Base-by-base conservation (phyloP, 371 early-diverging fungal species). In the Capillidium rhysosporum region DNA sequence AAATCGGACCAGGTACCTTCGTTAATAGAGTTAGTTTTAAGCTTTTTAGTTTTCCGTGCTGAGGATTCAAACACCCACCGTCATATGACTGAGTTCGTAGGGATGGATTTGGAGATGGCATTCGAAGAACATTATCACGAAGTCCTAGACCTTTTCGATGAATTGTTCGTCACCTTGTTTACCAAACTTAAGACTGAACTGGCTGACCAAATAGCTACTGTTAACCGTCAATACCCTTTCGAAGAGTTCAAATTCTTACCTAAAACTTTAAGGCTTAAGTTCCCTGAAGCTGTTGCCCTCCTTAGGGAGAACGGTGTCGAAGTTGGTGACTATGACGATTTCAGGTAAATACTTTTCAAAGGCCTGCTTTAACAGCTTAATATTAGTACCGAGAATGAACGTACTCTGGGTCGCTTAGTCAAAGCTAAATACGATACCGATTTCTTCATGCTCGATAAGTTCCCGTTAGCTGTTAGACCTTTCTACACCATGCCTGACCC, bases 401-500 rank as follows among this genome's bases (percentile, higher is more conserved):
- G 86, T 61, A 63, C 69, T 40, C 81, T 99, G 29, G 99, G 99
- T 56, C 69, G 76, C 56, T 71, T 98, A 25, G 90, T 99, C 58
- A 84, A 84, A 63, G 85, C 89, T 55, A 92, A 92, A 73, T 93
- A 95, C 69, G 69, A 82, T 59, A 94, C 95, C 28, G 99, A 99
- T 71, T 94, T 99, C 59, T 99, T 90, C 77, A 93, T 98, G 65
- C 71, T 98, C 53, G 97, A 96, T 79, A 98, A 98, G 71, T 99
- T 98, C 86, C 99, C 99, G 34, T 69, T 87, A 56, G 80, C 67
- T 2, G 85, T 93, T 26, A 82, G 99, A 51, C 97, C 99, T 26
- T 99, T 99, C 80, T 99, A 99, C 79, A 99, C 99, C 26, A 97
- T 96, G 89, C 92, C 93, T 30, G 92, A 96, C 70, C 85, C 95